phyloP scores from a whole-genome alignment of 805 yeast species.

The Teunomyces aglyptinius region DNA sequence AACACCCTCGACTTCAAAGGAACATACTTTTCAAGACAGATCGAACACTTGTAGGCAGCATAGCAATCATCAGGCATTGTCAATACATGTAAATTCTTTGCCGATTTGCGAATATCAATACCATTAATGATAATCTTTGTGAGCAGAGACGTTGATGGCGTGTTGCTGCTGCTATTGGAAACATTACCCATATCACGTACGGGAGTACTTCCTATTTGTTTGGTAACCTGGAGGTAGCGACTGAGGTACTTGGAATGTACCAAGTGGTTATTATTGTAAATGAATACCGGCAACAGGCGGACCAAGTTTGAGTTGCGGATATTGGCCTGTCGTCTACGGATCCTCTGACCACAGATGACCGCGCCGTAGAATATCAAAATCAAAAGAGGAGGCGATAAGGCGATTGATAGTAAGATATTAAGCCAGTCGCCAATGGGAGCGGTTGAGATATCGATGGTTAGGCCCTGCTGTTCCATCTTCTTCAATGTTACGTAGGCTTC shows the following conservation, averaged over 20 bases:
- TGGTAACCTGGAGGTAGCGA: slow-evolving; percentile 31
- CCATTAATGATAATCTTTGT: slow-evolving; percentile 15
- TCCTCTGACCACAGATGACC: slow-evolving; percentile 28
- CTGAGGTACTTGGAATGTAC: slow-evolving; percentile 23
- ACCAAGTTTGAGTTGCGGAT: slow-evolving; percentile 32
- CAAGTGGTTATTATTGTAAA: slow-evolving; percentile 36
- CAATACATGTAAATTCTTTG: slow-evolving; percentile 15
- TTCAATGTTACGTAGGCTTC: slow-evolving; percentile 33
- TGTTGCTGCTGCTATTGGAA: slow-evolving; percentile 12
- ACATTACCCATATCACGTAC: background rate
- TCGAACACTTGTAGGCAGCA: slow-evolving; percentile 55
- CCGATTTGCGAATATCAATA: slow-evolving; percentile 19
- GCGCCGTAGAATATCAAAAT: slow-evolving; percentile 33
- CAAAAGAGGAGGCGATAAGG: slow-evolving; percentile 41
- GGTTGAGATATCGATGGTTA: slow-evolving; percentile 24
- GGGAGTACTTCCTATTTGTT: slow-evolving; percentile 2
- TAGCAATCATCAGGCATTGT: slow-evolving; percentile 32
- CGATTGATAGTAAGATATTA: slow-evolving; percentile 39
- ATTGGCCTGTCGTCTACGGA: slow-evolving; percentile 25
- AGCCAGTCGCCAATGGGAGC: slow-evolving; percentile 38
- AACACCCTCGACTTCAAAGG: slow-evolving; percentile 48
- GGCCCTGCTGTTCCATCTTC: slow-evolving; percentile 8
- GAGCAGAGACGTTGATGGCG: slow-evolving; percentile 7
- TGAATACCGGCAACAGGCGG: slow-evolving; percentile 35
- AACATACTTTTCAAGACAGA: slow-evolving; percentile 54